These are phyloP conservation scores for Entrophospora sp. DNA, from an alignment of 192 early-diverging fungal species.

Conservation along the genomic window DNA sequence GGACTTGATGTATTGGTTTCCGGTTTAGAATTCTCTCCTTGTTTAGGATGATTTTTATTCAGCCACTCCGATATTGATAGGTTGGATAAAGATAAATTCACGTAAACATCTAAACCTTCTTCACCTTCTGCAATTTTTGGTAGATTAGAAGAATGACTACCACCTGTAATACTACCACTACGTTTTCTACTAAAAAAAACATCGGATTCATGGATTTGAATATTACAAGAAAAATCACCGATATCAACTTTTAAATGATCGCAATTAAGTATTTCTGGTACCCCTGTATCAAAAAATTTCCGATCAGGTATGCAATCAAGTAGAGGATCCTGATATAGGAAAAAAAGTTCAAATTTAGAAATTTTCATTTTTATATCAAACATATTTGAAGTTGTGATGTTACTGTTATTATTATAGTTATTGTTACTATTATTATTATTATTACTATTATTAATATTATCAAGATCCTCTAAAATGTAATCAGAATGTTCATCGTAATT, in stretches of 20 bases:
- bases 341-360: constrained; percentile 30
- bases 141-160: too few species aligned
- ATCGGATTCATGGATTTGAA: constrained; percentile 22
- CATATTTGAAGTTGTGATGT: not conserved
- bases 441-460: too few species aligned
- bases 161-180: not conserved
- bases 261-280: constrained; percentile 15
- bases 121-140: too few species aligned
- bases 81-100: too few species aligned
- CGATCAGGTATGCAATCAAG: constrained; percentile 23
- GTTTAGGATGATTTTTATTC: too few species aligned
- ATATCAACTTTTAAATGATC: constrained; percentile 33
- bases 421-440: too few species aligned
- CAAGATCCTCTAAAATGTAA: too few species aligned
- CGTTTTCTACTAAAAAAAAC: not conserved
- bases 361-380: constrained; percentile 32
- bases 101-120: too few species aligned
- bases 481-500: too few species aligned
- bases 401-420: too few species aligned
- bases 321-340: constrained; percentile 27
- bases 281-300: constrained; percentile 25
- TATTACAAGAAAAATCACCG: constrained; percentile 25
- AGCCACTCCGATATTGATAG: too few species aligned
- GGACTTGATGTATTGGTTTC: not conserved
- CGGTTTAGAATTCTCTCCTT: constrained; percentile 13